Base-by-base conservation (phyloP, 805 yeast species). In the Tetrapisispora iriomotensis region DNA sequence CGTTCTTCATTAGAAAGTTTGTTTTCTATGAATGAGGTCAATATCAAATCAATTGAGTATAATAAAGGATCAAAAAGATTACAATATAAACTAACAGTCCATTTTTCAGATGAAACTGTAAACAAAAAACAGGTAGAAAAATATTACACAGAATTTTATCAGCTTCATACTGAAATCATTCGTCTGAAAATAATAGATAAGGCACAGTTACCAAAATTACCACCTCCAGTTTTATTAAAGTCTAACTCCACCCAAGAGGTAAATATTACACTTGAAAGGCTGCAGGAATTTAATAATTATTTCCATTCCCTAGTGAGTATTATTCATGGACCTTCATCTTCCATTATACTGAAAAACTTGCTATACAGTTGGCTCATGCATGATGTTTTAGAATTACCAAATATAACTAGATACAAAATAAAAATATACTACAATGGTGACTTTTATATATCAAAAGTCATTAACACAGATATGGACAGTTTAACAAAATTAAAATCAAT, bases 91-190 rank as follows among this genome's bases (percentile, higher is more conserved):
- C n/a, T 51, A n/a, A 43, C 41, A n/a, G 26, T 48, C 14, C 38
- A 22, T 4, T 41, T 41, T 27, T n/a, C 17, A 14, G 35, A 45
- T 3, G 40, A 43, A 9, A 45, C 46, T 34, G 40, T 14, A 33
- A 28, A 23, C 10, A 24, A 33, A 25, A 41, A 35, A 8, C 38
- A 17, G 8, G 38, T 46, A 21, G 32, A 41, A 22, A 40, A 49
- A 9, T 47, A 45, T 29, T 52, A 51, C 27, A 47, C 48, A 17
- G 51, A 52, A 34, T 52, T 52, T 35, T 54, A 52, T 35, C 28
- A 36, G 19, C 35, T 54, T 36, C 59, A 54, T 34, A 29, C 43
- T 10, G 37, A 42, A 34, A 15, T 51, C 5, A 18, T 32, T 8
- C 20, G 13, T 7, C 17, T 17, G 8, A 30, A 34, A 14, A 12